Base-by-base conservation (phyloP, 108 stramenopile species). In the Mediolabrus comicus region DNA sequence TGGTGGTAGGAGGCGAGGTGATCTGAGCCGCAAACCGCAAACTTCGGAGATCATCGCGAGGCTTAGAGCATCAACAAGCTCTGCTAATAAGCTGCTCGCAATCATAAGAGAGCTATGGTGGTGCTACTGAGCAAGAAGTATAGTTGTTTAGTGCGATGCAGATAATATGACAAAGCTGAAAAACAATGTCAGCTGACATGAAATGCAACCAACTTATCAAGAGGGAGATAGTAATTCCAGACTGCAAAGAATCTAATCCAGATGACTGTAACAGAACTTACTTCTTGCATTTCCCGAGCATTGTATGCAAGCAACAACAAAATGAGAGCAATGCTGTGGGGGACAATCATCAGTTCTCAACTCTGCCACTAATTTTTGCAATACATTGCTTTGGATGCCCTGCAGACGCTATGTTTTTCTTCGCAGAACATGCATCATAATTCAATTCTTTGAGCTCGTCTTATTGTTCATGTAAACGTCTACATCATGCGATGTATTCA, bases 401-500 rank as follows among this genome's bases (percentile, higher is more conserved):
- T 39, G 28, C 64, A 24, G 52, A 24, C 32, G 56, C 53, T 31
- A 58, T 86, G 36, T 6, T n/a, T 5, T 8, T 9, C n/a, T 43
- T 43, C 3, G 41, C 41, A 0, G 16, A 43, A 19, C 41, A 43
- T 16, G 41, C 41, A 43, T n/a, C n/a, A n/a, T n/a, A n/a, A n/a
- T 33, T 33, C 33, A 33, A 7, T 33, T 33, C 3, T 33, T 33
- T 33, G 33, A 33, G 33, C 7, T 33, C 3, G 33, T 33, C 33
- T 33, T 33, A 33, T 33, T 33, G 3, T 33, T 33, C 7, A 33
- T 7, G 33, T n/a, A n/a, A n/a, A n/a, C n/a, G n/a, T n/a, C n/a
- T n/a, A n/a, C n/a, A n/a, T n/a, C n/a, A n/a, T n/a, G n/a, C n/a
- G 86, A 92, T 75, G 83, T 88, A 12, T 89, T 95, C 33, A 87